Percentiles rank a stretch among this genome's conserved stretches.
phyloP scores from a whole-genome alignment of 2,329 filamentous ascomycete genomes.

The Paracamarosporium sp. region DNA sequence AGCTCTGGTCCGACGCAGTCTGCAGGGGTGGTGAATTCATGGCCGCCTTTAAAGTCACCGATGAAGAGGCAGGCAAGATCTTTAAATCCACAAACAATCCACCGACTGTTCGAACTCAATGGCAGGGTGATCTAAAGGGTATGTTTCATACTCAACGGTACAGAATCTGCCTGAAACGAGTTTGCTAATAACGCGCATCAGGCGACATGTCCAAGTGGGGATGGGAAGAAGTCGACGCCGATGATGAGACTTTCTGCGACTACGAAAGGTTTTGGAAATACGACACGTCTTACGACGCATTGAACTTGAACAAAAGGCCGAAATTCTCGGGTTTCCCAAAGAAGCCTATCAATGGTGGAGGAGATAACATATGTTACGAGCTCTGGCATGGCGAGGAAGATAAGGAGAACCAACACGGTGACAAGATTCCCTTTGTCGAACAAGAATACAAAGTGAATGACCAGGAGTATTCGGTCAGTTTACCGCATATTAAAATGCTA shows the following conservation, averaged over 20 bases:
- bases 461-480: conserved; percentile 15
- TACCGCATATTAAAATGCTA: too few relatives aligned
- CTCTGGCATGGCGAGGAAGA: conserved; percentile 24
- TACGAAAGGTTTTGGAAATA: conserved; percentile 20
- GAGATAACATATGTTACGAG: conserved; percentile 22
- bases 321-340: background rate
- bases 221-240: conserved; percentile 14
- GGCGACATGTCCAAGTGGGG: conserved; percentile 19
- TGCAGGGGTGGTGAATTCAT: background rate
- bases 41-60: background rate
- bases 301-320: conserved; percentile 17
- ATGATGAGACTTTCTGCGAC: conserved; percentile 13
- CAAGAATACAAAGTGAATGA: conserved; percentile 24
- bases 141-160: background rate
- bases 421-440: conserved; percentile 16
- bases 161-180: background rate
- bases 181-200: background rate
- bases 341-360: conserved; percentile 6
- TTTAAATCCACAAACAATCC: conserved; percentile 12
- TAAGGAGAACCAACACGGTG: conserved; percentile 3
- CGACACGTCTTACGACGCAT: conserved; percentile 5
- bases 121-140: conserved; percentile 19
- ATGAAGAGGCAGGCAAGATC: background rate
- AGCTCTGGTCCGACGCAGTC: background rate
- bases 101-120: conserved; percentile 20